Evolutionary conservation across 106 monocot genomes (phyloP).

Genomic region (Chionographis japonica): DNA sequence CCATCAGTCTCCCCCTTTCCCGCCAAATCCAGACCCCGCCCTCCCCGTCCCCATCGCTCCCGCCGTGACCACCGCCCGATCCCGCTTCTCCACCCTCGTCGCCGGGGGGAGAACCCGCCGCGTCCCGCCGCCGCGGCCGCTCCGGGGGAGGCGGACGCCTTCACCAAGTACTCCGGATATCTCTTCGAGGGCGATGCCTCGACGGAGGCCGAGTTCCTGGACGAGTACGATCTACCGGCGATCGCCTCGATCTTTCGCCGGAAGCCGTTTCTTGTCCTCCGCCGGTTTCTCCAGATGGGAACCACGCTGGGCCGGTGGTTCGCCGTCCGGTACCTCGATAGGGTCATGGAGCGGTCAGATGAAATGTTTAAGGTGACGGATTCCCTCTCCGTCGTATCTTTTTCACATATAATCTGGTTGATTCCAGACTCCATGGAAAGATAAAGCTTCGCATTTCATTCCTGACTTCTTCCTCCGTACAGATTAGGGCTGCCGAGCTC

Average conservation of each 20-base stretch:
- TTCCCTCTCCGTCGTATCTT: neutral
- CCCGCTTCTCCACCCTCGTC: neutral
- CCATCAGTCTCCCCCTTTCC: constrained; percentile 1
- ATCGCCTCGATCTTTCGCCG: constrained; percentile 65
- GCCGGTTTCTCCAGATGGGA: constrained; percentile 68
- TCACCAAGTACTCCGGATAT: constrained; percentile 94
- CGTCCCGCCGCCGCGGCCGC: neutral
- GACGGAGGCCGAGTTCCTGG: constrained; percentile 63
- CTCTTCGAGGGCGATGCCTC: constrained; percentile 60
- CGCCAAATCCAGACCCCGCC: constrained; percentile 3
- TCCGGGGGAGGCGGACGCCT: constrained; percentile 56
- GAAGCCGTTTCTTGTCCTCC: constrained; percentile 65
- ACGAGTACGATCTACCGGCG: constrained; percentile 40
- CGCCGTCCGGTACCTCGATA: constrained; percentile 56
- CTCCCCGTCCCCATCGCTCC: neutral
- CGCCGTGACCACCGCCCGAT: neutral
- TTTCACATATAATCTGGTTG: neutral
- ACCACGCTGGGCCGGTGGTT: constrained; percentile 73
- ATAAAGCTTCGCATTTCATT: too few species aligned
- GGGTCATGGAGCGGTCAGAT: constrained; percentile 60
- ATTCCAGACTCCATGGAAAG: neutral
- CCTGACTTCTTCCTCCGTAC: constrained; percentile 10
- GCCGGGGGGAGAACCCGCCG: neutral
- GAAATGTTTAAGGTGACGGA: constrained; percentile 73
- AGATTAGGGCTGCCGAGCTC: constrained; percentile 82